Evolutionary conservation across 257 asterid genomes (phyloP).

Genomic region (Euphrasia confusa): DNA sequence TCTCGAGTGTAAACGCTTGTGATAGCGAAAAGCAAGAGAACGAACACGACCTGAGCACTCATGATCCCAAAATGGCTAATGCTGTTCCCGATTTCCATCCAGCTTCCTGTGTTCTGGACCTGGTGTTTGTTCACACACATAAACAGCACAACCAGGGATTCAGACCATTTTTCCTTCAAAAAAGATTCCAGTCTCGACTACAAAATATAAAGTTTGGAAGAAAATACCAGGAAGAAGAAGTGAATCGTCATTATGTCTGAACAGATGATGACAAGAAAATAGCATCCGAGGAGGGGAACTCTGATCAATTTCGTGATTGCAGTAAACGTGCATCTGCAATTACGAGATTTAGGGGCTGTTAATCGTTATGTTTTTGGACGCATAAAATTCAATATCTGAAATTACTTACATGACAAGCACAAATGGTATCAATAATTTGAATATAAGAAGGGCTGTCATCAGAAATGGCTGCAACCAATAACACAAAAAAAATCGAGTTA

Average conservation of each 20-base stretch:
- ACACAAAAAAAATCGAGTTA: constrained; percentile 17
- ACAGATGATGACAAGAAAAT: constrained; percentile 84
- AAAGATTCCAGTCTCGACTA: background rate
- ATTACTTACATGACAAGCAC: constrained; percentile 17
- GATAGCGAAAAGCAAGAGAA: constrained; percentile 70
- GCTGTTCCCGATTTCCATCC: constrained; percentile 99
- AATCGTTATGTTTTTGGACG: background rate
- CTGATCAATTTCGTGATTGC: constrained; percentile 71
- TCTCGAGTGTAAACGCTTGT: constrained; percentile 76
- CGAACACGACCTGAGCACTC: constrained; percentile 98
- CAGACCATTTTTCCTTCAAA: background rate
- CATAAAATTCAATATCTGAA: background rate
- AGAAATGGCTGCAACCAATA: constrained; percentile 78
- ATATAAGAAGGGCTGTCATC: constrained; percentile 93
- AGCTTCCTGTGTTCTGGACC: constrained; percentile 92
- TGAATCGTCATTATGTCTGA: constrained; percentile 96
- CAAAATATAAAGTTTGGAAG: background rate
- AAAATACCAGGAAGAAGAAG: constrained; percentile 91
- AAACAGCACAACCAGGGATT: background rate
- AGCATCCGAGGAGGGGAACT: constrained; percentile 83
- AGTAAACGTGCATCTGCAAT: constrained; percentile 74
- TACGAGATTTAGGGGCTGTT: background rate
- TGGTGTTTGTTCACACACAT: constrained; percentile 22
- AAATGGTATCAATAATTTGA: constrained; percentile 37
- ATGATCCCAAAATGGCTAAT: constrained; percentile 96